Evolutionary conservation across 345 rosid species (phyloP).

Genomic region (Melastoma malabathricum): DNA sequence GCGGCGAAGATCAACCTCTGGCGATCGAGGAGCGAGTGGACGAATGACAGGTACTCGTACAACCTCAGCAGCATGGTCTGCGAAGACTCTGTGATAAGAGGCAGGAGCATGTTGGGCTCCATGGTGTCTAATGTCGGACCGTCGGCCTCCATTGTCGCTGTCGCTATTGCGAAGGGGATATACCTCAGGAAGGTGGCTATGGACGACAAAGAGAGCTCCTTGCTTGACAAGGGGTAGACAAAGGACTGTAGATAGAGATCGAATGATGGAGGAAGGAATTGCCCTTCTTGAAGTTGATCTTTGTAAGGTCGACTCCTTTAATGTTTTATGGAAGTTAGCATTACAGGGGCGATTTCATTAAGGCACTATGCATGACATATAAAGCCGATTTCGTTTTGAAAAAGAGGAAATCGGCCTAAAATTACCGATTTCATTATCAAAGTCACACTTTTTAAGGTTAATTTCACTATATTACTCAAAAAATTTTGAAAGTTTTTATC

Average conservation of each 20-base stretch:
- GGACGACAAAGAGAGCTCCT: conserved; percentile 25
- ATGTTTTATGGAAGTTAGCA: too few relatives aligned
- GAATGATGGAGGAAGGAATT: conserved; percentile 61
- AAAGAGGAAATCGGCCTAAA: too few relatives aligned
- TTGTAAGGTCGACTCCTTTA: too few relatives aligned
- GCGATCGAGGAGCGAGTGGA: conserved; percentile 54
- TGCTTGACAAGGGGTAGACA: conserved; percentile 46
- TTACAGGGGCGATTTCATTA: too few relatives aligned
- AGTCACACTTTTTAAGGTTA: too few relatives aligned
- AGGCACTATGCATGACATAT: too few relatives aligned
- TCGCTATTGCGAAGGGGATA: conserved; percentile 74
- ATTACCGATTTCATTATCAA: too few relatives aligned
- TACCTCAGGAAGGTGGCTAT: conserved; percentile 14
- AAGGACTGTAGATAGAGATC: conserved; percentile 41
- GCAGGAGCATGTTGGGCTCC: conserved; percentile 14
- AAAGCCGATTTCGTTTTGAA: too few relatives aligned
- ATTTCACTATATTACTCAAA: too few relatives aligned
- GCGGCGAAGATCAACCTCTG: conserved; percentile 19
- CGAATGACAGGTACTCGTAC: conserved; percentile 13
- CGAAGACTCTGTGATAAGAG: conserved; percentile 9
- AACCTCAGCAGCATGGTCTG: conserved; percentile 7
- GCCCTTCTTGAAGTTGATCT: too few relatives aligned
- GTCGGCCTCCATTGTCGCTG: conserved; percentile 88
- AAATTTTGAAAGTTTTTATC: too few relatives aligned
- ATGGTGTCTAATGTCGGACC: conserved; percentile 64